Conservation (phyloP, 75 land plant genomes). For the Sequoia sempervirens region DNA sequence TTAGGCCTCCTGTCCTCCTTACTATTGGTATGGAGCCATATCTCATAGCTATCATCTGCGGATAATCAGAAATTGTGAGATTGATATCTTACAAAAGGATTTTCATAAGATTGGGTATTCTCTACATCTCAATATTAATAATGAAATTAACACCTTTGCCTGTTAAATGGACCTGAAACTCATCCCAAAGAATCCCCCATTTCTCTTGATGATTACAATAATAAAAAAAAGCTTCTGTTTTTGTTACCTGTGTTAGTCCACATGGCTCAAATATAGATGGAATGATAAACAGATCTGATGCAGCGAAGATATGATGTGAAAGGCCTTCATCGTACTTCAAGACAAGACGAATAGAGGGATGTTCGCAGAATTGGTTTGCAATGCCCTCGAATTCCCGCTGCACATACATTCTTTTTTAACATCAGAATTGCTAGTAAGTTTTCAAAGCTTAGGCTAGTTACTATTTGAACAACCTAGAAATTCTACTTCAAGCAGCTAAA, state of each 20-base stretch:
- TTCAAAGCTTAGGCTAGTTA: neutral
- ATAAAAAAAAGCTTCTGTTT: neutral
- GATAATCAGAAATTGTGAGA: conserved; percentile 3
- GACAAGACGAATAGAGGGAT: conserved; percentile 68
- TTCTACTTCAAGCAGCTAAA: neutral
- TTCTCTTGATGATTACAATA: neutral
- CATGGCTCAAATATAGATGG: conserved; percentile 98
- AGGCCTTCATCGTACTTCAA: conserved; percentile 91
- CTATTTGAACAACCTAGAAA: neutral
- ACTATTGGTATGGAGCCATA: conserved; percentile 92
- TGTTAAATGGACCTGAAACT: neutral
- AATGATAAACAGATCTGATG: conserved; percentile 92
- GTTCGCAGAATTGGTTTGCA: conserved; percentile 63
- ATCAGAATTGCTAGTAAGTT: neutral
- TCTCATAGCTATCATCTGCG: conserved; percentile 98
- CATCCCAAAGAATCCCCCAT: neutral
- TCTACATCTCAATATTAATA: neutral
- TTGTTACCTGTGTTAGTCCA: conserved; percentile 89
- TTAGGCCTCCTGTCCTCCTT: conserved; percentile 87
- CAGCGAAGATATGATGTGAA: conserved; percentile 85
- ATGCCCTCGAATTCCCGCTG: conserved; percentile 93
- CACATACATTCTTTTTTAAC: conserved; percentile 3
- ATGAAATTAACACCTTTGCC: neutral
- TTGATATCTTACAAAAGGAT: neutral
- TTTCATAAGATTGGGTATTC: neutral